Base-by-base conservation (phyloP, 2,329 filamentous ascomycete species). In the Calonectria henricotiae region DNA sequence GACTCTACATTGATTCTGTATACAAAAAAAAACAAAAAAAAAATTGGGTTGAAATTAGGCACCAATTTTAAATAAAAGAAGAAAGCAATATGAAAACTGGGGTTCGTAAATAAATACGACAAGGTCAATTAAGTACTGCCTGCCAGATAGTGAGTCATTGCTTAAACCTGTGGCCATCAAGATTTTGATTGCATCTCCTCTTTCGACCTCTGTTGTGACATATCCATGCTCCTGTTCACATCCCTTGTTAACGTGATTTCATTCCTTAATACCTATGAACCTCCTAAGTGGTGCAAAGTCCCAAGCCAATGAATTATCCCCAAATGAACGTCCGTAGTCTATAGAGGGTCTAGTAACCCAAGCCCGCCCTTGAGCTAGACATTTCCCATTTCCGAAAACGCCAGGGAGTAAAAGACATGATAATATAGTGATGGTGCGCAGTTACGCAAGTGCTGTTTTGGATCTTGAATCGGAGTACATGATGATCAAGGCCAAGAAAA, bases 261-360 rank as follows among this genome's bases (percentile, higher is more conserved):
- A 9, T 65, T 60, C 39, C 23, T 15, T 44, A 20, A 41, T 61
- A 13, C 27, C 39, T 23, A 61, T 39, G 32, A 20, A 13, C 51
- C 37, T 44, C 6, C 25, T 17, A 7, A 39, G 32, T 30, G 23
- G 13, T 58, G 39, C 63, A 25, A 32, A 46, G 20, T 27, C 20
- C 30, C 25, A 58, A 46, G 25, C 23, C 39, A 37, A 65, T 46
- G 30, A 55, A 37, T 32, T 55, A 46, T 43, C 32, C 51, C n/a
- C 20, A 60, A 39, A 61, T 25, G 63, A 55, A 46, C 35, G 41
- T 39, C 32, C 51, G n/a, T 60, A 43, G 23, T 60, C 63, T 60
- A 60, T 44, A 35, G 25, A 55, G 51, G 63, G 63, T 58, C 63
- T 60, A 30, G 47, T 47, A 47, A 47, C 41, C 54, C 64, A 11